Conservation (phyloP, 345 rosid genomes). For the Moringa oleifera region DNA sequence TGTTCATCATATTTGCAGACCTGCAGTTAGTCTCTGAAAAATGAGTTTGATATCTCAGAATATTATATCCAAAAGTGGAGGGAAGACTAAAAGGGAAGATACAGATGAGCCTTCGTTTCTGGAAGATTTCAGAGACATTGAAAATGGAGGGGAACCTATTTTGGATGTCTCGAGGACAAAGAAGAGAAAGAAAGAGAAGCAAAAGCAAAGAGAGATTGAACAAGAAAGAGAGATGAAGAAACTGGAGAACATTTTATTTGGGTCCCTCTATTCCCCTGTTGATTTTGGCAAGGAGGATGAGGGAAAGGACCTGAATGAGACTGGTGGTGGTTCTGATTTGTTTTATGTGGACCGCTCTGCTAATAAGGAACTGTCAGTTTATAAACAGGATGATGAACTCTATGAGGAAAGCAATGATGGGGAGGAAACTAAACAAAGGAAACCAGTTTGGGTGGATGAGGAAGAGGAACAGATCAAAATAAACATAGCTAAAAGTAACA, state of each 20-base stretch:
- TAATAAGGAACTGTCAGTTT: constrained; percentile 19
- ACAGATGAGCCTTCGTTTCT: constrained; percentile 19
- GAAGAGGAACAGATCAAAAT: constrained; percentile 61
- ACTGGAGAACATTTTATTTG: constrained; percentile 71
- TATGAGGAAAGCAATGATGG: constrained; percentile 31
- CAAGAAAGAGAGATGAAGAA: constrained; percentile 59
- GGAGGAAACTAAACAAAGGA: constrained; percentile 33
- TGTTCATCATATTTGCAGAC: no score
- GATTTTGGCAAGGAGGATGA: constrained; percentile 52
- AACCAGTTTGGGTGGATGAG: constrained; percentile 88
- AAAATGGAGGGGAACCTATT: constrained; percentile 28
- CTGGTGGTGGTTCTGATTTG: constrained; percentile 37
- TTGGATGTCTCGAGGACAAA: constrained; percentile 28
- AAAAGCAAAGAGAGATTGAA: constrained; percentile 38
- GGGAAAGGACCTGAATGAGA: constrained; percentile 20
- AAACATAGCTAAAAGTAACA: constrained; percentile 56
- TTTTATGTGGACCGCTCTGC: constrained; percentile 59
- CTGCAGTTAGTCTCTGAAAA: background rate
- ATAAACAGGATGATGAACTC: constrained; percentile 34
- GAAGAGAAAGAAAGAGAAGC: constrained; percentile 62
- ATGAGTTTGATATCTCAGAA: background rate
- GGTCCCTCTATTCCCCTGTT: constrained; percentile 69
- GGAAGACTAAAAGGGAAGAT: background rate
- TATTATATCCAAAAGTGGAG: background rate
- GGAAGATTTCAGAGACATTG: constrained; percentile 23